Evolutionary conservation across 768 basidiomycete species (phyloP).

Genomic region (Boletus rubroflammeus): DNA sequence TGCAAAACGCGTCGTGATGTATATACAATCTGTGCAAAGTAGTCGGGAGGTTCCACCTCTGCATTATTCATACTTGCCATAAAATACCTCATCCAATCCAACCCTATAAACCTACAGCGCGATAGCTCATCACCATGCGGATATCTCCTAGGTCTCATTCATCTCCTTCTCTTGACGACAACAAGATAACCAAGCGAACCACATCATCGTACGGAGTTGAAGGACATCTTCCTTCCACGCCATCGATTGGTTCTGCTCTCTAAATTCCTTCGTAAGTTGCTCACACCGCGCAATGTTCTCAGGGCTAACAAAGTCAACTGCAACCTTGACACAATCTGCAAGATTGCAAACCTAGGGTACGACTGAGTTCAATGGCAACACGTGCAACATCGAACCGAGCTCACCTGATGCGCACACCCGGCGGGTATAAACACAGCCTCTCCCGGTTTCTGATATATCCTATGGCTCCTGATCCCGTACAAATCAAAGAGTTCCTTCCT

Average conservation of each 20-base stretch:
- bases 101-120: conserved; percentile 22
- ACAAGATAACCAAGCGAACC: conserved; percentile 87
- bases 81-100: conserved; percentile 25
- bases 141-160: conserved; percentile 26
- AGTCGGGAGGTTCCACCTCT: conserved; percentile 24
- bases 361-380: not conserved
- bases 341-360: conserved; percentile 76
- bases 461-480: conserved; percentile 70
- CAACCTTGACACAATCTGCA: conserved; percentile 95
- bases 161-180: conserved; percentile 44
- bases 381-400: conserved; percentile 16
- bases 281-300: conserved; percentile 89
- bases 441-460: conserved; percentile 87
- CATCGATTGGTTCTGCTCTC: conserved; percentile 82
- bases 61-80: conserved; percentile 26
- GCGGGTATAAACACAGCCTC: conserved; percentile 96
- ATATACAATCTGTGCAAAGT: conserved; percentile 24
- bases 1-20: too few relatives aligned
- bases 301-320: conserved; percentile 91
- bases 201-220: conserved; percentile 89
- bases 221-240: conserved; percentile 95
- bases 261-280: conserved; percentile 81
- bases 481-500: conserved; percentile 64
- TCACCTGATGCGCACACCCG: conserved; percentile 86
- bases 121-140: not conserved